Percentiles rank a stretch among this genome's conserved stretches.
Conservation (phyloP, 2,329 filamentous ascomycete species). For the Pseudogymnoascus sp. region DNA sequence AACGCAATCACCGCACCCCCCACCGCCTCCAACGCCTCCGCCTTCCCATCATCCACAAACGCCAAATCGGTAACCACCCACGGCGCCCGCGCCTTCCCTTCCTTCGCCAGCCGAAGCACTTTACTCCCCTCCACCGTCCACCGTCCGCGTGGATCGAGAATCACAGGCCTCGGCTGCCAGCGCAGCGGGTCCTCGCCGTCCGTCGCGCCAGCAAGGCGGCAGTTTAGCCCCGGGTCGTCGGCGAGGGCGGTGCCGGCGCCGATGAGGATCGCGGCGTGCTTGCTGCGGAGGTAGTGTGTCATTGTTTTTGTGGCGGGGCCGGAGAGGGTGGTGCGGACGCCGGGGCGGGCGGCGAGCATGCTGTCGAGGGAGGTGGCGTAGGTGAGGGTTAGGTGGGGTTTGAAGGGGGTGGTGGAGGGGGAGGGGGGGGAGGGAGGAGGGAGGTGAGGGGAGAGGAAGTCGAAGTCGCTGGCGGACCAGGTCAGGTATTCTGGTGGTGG, state of each 20-base stretch:
- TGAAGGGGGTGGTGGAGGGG: constrained; percentile 17
- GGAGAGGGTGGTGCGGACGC: constrained; percentile 74
- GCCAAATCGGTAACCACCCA: constrained; percentile 55
- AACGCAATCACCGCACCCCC: constrained; percentile 14
- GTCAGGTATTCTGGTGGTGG: not conserved
- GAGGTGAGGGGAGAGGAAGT: not conserved
- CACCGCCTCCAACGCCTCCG: constrained; percentile 12
- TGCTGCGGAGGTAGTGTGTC: constrained; percentile 82
- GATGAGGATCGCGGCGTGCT: constrained; percentile 76
- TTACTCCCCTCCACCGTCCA: constrained; percentile 61
- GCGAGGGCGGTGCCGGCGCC: constrained; percentile 77
- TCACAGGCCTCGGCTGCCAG: constrained; percentile 69
- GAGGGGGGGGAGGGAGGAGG: constrained; percentile 13
- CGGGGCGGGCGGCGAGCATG: constrained; percentile 65
- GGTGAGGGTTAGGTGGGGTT: constrained; percentile 65
- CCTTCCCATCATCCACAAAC: constrained; percentile 4
- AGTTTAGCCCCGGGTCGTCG: constrained; percentile 82
- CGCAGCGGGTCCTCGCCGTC: constrained; percentile 35
- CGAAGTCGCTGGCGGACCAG: not conserved
- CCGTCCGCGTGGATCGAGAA: constrained; percentile 69
- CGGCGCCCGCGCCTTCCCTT: constrained; percentile 62
- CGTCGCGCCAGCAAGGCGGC: constrained; percentile 54
- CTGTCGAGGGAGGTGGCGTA: constrained; percentile 89
- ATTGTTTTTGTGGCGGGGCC: constrained; percentile 79
- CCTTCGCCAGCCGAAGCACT: constrained; percentile 55